Percentiles rank a stretch among this genome's conserved stretches.
phyloP scores from a whole-genome alignment of 1,139 yeast genomes.

The Magnusiomyces suaveolens region DNA sequence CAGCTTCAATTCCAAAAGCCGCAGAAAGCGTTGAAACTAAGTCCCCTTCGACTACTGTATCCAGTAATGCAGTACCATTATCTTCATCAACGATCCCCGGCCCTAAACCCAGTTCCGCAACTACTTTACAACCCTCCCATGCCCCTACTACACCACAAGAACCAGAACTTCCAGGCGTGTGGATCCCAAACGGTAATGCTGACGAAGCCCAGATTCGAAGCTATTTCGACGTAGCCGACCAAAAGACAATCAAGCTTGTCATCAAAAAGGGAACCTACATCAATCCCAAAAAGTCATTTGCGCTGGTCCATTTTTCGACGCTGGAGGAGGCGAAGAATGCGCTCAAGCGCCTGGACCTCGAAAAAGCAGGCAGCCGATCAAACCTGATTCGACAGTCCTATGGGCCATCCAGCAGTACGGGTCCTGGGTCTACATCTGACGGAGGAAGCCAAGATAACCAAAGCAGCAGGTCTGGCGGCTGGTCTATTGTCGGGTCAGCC shows the following conservation, averaged over 20 bases:
- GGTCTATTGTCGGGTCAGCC: neutral
- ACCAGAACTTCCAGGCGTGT: conserved; percentile 29
- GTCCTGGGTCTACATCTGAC: neutral
- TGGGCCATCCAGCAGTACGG: neutral
- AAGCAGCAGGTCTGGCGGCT: neutral
- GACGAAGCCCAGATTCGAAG: conserved; percentile 28
- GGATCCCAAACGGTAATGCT: conserved; percentile 33
- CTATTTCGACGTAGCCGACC: conserved; percentile 30
- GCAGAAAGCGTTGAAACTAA: neutral
- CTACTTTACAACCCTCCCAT: neutral
- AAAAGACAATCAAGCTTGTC: conserved; percentile 26
- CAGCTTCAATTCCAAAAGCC: neutral
- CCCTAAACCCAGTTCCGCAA: neutral
- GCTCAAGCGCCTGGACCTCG: conserved; percentile 29
- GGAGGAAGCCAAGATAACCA: neutral
- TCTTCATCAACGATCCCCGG: neutral
- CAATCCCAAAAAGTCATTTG: conserved; percentile 28
- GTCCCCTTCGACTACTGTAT: neutral
- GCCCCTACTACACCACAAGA: too few species aligned
- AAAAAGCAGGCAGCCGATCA: conserved; percentile 12
- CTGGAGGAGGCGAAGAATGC: conserved; percentile 31
- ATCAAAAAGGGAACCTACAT: conserved; percentile 24
- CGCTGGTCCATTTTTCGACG: conserved; percentile 32
- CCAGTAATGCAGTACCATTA: neutral
- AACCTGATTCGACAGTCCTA: neutral